Evolutionary conservation across 2,329 filamentous ascomycete genomes (phyloP), one percentile per base, ranked within the genome.

Genomic region (Sphaerulina musiva): DNA sequence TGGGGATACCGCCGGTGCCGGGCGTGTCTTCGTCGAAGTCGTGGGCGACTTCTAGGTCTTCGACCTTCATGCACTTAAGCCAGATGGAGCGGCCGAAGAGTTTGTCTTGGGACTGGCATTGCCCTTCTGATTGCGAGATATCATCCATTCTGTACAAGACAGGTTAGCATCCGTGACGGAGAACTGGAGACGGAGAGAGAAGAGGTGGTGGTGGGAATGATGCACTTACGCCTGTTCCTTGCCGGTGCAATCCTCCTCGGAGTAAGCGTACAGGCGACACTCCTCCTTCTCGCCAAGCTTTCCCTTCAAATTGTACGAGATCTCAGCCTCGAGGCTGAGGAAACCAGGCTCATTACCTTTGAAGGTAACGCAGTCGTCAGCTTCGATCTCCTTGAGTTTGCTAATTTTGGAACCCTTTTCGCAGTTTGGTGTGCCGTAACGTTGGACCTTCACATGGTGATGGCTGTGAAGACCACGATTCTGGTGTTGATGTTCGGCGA

Each of bases 391-490:
- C 23, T 45, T 12, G 14, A 6, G 23, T 14, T 31, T 11, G 11
- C 41, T 32, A 34, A 45, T 26, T 10, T 29, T 10, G 14, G 48
- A 45, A 11, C 14, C 48, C 26, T 5, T n/a, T 14, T 23, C 32
- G 20, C 48, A 51, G 34, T 51, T 12, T 4, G 20, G 10, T 6
- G 17, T 34, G 5, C 41, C 14, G 41, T 39, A 51, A 1, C 48
- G 48, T n/a, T n/a, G n/a, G 14, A 51, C 31, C 20, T 46, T 29
- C 32, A 51, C 42, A 23, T 51, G 48, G 34, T 51, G 48, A 20
- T 51, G 48, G n/a, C 42, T 31, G 42, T 51, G 48, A 17, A 31
- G 14, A 17, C 14, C 23, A 38, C 29, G 41, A 23, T 14, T 29
- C 23, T 51, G 26, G 6, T 29, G 26, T 23, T 42, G 23, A 10